Conservation (phyloP, 495 filamentous ascomycete genomes). For the Acidomyces sp. region DNA sequence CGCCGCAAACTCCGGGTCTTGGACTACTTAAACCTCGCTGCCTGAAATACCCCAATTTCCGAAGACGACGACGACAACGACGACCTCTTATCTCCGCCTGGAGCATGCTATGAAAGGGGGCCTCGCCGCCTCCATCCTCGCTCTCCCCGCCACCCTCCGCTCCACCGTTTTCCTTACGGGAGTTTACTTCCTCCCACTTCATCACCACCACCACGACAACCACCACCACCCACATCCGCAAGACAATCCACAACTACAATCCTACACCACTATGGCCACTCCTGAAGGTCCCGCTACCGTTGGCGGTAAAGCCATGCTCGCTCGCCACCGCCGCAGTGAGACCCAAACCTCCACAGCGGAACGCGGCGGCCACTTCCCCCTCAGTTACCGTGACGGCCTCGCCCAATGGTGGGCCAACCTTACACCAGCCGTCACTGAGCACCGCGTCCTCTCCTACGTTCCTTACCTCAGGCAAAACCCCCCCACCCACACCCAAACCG, state of each 20-base stretch:
- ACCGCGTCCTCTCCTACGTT: slow-evolving; percentile 74
- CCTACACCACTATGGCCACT: slow-evolving; percentile 25
- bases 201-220: neutral
- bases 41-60: too few relatives aligned
- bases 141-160: slow-evolving; percentile 9
- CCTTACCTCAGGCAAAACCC: slow-evolving; percentile 69
- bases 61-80: too few relatives aligned
- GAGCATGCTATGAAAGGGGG: too few relatives aligned
- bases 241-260: neutral
- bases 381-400: slow-evolving; percentile 84
- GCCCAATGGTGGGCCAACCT: slow-evolving; percentile 88
- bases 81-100: too few relatives aligned
- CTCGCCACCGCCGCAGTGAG: slow-evolving; percentile 35
- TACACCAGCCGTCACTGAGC: slow-evolving; percentile 73
- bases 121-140: slow-evolving; percentile 5
- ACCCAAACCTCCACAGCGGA: slow-evolving; percentile 26
- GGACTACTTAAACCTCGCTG: too few relatives aligned
- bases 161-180: slow-evolving; percentile 8
- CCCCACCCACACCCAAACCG: slow-evolving; percentile 57
- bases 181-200: neutral
- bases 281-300: slow-evolving; percentile 24
- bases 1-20: too few relatives aligned
- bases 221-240: neutral
- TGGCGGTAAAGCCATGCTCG: slow-evolving; percentile 34
- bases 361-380: slow-evolving; percentile 49